Conservation (phyloP, 179 eudicot species). For the Spinacia oleracea region DNA sequence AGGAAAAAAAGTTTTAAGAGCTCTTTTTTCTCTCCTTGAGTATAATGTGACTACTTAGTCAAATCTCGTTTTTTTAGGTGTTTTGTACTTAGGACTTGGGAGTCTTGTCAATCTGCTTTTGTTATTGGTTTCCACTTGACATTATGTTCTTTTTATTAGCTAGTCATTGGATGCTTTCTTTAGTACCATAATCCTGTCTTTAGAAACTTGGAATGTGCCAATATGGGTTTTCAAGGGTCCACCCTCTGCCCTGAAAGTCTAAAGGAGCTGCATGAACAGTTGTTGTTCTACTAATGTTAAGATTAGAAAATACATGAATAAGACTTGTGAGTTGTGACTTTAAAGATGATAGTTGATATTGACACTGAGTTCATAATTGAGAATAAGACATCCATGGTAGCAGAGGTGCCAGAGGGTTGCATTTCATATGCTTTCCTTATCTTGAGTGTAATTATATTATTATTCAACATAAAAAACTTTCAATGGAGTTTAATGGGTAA, state of each 20-base stretch:
- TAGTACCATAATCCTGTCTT: background rate
- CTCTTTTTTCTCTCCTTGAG: background rate
- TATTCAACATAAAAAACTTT: background rate
- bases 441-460: background rate
- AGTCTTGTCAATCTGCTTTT: constrained; percentile 14
- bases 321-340: constrained; percentile 9
- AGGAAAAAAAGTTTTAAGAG: background rate
- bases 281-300: background rate
- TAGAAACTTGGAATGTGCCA: constrained; percentile 10
- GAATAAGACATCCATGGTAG: background rate
- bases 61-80: constrained; percentile 10
- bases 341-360: constrained; percentile 6
- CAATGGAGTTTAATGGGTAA: background rate
- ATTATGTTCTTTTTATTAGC: constrained; percentile 7
- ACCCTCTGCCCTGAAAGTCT: constrained; percentile 26
- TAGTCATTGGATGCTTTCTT: constrained; percentile 5
- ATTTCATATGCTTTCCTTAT: background rate
- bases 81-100: constrained; percentile 1
- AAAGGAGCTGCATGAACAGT: constrained; percentile 25
- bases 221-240: constrained; percentile 21
- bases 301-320: constrained; percentile 1
- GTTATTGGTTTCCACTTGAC: background rate
- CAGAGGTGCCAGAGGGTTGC: background rate
- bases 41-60: constrained; percentile 3
- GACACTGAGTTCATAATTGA: constrained; percentile 3